Percentiles rank a stretch among this genome's conserved stretches.
These are phyloP conservation scores for Taphrina deformans DNA, from an alignment of 1,139 yeast genomes.

Conservation along the genomic window DNA sequence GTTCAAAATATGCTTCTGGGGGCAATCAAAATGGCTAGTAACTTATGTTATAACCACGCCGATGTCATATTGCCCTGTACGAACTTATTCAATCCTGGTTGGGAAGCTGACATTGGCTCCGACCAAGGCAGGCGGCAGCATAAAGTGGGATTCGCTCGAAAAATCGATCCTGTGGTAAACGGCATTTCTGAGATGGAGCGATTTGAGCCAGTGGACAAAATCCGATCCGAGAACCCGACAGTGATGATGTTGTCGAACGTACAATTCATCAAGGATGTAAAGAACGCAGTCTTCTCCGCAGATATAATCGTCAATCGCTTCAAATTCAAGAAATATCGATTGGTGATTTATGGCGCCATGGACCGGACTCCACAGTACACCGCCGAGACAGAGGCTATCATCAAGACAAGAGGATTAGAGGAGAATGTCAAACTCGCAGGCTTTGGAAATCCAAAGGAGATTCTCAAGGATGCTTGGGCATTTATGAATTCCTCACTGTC, in stretches of 20 bases:
- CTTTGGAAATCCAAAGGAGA: slow-evolving; percentile 18
- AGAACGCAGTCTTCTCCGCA: slow-evolving; percentile 18
- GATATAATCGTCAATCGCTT: slow-evolving; percentile 21
- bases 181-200: slow-evolving; percentile 23
- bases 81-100: slow-evolving; percentile 16
- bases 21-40: slow-evolving; percentile 17
- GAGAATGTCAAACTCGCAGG: slow-evolving; percentile 18
- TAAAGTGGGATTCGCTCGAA: slow-evolving; percentile 11
- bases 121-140: slow-evolving; percentile 14
- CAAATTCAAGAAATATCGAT: slow-evolving; percentile 19
- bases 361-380: slow-evolving; percentile 23
- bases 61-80: slow-evolving; percentile 21
- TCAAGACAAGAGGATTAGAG: slow-evolving; percentile 7
- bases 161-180: slow-evolving; percentile 20
- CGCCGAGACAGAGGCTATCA: slow-evolving; percentile 18
- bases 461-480: slow-evolving; percentile 23
- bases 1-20: slow-evolving; percentile 23
- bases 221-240: slow-evolving; percentile 15
- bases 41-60: slow-evolving; percentile 16
- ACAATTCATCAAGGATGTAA: slow-evolving; percentile 23
- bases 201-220: slow-evolving; percentile 20
- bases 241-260: slow-evolving; percentile 23
- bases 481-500: slow-evolving; percentile 22
- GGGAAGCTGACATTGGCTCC: slow-evolving; percentile 21
- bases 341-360: slow-evolving; percentile 22